Evolutionary conservation across 805 yeast species (phyloP), one percentile per base, ranked within the genome.

Genomic region (Phaffomyces opuntiae): DNA sequence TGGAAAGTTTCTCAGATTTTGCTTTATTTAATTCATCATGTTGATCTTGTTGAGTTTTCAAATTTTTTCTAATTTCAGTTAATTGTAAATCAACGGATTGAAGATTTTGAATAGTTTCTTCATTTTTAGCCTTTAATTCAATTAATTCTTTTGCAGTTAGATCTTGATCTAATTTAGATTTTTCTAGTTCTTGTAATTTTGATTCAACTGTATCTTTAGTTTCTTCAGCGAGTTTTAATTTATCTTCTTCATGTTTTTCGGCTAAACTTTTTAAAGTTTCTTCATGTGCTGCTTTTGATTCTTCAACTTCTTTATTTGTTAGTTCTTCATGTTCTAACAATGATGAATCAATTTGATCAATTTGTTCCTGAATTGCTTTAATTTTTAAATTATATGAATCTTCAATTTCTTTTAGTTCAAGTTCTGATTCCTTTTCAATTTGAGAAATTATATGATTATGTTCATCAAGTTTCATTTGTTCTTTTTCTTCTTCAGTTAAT

Each of bases 161-260:
- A 5, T 33, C 48, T 39, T 59, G 62, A 12, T 46, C 48, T 13
- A 35, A 41, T 45, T 57, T 54, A 12, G 55, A 44, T n/a, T 49
- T 44, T 21, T 57, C 58, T 44, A 59, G 46, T 17, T 50, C 60
- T 26, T 47, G 43, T 16, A 44, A 38, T 40, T 57, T 57, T 16
- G 45, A 45, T 24, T 44, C 36, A 40, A 54, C 52, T 36, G 50
- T 50, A 21, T 41, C 33, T 36, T 57, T 60, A 17, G 57, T 58
- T 43, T 60, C 61, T 38, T 57, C 55, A 19, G 40, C 36, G 38
- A 46, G 50, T 14, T 38, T 39, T 31, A 49, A 39, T 45, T 56
- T 58, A 6, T 46, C 45, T 40, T 54, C 60, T 29, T 46, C 59
- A 33, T 54, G 62, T 41, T 57, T 42, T 37, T 51, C 55, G 32